Conservation (phyloP, 805 yeast genomes). For the Metschnikowia amazonensis region DNA sequence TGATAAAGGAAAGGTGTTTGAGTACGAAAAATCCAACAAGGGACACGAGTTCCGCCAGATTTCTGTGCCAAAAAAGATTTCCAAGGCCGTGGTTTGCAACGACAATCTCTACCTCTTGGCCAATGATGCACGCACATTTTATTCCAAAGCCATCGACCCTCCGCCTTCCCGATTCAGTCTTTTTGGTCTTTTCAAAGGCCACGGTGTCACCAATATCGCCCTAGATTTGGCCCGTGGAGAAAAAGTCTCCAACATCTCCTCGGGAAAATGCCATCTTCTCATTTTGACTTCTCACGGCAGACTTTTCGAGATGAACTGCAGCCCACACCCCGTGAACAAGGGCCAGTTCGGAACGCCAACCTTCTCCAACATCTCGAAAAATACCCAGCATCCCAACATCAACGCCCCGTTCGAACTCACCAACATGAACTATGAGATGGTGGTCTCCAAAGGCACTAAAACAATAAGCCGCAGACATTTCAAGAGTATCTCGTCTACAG, state of each 20-base stretch:
- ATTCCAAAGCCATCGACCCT: slow-evolving; percentile 5
- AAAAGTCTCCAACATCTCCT: slow-evolving; percentile 43
- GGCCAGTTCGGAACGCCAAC: slow-evolving; percentile 88
- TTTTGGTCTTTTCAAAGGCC: slow-evolving; percentile 10
- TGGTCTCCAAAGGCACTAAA: slow-evolving; percentile 20
- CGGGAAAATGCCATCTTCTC: slow-evolving; percentile 71
- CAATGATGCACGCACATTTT: slow-evolving; percentile 41
- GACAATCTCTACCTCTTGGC: slow-evolving; percentile 45
- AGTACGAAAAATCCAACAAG: slow-evolving; percentile 54
- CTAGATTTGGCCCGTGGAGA: slow-evolving; percentile 23
- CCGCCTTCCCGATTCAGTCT: neutral
- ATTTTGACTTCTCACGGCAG: slow-evolving; percentile 56
- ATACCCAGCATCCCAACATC: slow-evolving; percentile 32
- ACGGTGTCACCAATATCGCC: slow-evolving; percentile 3
- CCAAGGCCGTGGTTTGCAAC: slow-evolving; percentile 44
- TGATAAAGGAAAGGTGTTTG: slow-evolving; percentile 65
- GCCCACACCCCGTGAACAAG: slow-evolving; percentile 26
- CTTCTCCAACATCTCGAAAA: slow-evolving; percentile 62
- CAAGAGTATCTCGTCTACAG: slow-evolving; percentile 66
- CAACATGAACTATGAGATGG: slow-evolving; percentile 50
- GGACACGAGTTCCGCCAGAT: slow-evolving; percentile 14
- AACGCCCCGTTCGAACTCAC: slow-evolving; percentile 46
- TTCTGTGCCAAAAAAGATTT: slow-evolving; percentile 27
- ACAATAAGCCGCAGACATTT: slow-evolving; percentile 42
- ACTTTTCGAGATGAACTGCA: slow-evolving; percentile 59